phyloP scores from a whole-genome alignment of 148 eudicot genomes.

The Vaccinium vitisidaea region DNA sequence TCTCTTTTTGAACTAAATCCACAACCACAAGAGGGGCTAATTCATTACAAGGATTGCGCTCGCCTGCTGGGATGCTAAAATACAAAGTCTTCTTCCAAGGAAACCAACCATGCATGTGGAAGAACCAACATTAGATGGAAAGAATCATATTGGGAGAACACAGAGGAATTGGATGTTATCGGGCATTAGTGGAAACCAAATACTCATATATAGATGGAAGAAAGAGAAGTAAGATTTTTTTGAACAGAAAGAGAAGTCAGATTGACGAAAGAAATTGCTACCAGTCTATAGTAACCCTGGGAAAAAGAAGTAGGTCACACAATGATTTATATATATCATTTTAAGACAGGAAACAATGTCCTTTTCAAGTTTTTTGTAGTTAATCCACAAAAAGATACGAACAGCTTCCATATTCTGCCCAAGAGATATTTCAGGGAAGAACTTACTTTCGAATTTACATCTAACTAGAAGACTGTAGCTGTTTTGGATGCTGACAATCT shows the following conservation, averaged over 20 bases:
- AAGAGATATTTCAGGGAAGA: conserved; percentile 8
- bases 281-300: not conserved
- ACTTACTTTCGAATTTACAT: conserved; percentile 79
- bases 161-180: not conserved
- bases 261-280: not conserved
- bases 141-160: not conserved
- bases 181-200: not conserved
- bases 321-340: not conserved
- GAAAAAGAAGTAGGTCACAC: not conserved
- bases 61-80: not conserved
- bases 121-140: not conserved
- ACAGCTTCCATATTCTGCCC: not conserved
- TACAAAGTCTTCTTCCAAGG: not conserved
- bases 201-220: not conserved
- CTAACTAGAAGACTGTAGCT: conserved; percentile 75
- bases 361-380: not conserved
- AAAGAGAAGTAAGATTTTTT: not conserved
- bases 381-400: not conserved
- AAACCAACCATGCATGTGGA: not conserved
- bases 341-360: not conserved
- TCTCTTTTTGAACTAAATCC: not conserved
- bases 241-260: not conserved
- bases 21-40: not conserved
- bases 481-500: conserved; percentile 91
- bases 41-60: not conserved